These are phyloP conservation scores for Rhizophlyctis rosea DNA, from an alignment of 192 early-diverging fungal genomes.

Conservation along the genomic window DNA sequence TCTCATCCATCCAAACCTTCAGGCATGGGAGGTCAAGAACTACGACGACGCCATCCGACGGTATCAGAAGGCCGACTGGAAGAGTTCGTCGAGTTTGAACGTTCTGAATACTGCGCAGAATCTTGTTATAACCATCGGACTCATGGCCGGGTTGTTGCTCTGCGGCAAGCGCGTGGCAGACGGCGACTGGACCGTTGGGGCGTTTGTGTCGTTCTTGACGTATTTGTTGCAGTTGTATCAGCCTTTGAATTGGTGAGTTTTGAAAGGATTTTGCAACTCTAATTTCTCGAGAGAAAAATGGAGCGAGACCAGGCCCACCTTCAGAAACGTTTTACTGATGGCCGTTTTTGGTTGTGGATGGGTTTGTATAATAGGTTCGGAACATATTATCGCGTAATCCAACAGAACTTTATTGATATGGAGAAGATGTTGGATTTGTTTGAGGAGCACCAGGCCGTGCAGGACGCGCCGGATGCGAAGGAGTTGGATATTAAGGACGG, in stretches of 20 bases:
- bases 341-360: background rate
- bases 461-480: constrained; percentile 63
- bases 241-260: constrained; percentile 64
- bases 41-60: constrained; percentile 74
- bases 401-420: constrained; percentile 84
- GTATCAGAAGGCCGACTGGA: constrained; percentile 85
- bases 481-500: constrained; percentile 53
- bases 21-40: constrained; percentile 71
- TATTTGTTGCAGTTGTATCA: constrained; percentile 89
- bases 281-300: too few species aligned
- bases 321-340: too few species aligned
- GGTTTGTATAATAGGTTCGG: constrained; percentile 74
- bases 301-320: too few species aligned
- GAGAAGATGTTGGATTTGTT: constrained; percentile 90
- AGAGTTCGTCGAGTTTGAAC: constrained; percentile 68
- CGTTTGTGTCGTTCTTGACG: constrained; percentile 84
- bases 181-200: constrained; percentile 68
- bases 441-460: constrained; percentile 61
- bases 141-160: constrained; percentile 76
- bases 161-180: constrained; percentile 78
- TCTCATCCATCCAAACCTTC: background rate
- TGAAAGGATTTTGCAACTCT: background rate
- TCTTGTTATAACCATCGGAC: constrained; percentile 78
- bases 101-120: constrained; percentile 87
- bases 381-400: constrained; percentile 89